Base-by-base conservation (phyloP, 2,329 filamentous ascomycete species). In the Macrophomina phaseolina region DNA sequence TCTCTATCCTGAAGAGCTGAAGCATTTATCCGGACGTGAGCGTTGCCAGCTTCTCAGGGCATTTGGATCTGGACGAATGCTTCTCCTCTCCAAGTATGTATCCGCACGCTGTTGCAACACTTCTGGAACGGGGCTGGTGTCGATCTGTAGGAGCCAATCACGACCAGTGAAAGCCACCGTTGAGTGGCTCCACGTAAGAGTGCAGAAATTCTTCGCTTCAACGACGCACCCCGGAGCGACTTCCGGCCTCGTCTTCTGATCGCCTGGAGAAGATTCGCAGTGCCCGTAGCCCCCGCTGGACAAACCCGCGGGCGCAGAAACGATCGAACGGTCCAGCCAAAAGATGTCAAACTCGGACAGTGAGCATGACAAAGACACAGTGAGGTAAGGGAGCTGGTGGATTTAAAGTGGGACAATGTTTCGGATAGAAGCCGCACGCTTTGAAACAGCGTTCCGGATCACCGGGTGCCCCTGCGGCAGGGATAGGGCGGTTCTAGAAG, bases 341-440 rank as follows among this genome's bases (percentile, higher is more conserved):
- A 9, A 11, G 14, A 7, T 1, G 23, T 23, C 51, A 38, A 49
- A 42, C 55, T 28, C 28, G 40, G 14, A 32, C 28, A 14, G 6
- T 40, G 42, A 34, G n/a, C 18, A 30, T 18, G 56, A 6, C 6
- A 48, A 46, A 61, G 23, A 62, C 32, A 30, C 30, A 62, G 42
- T 36, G 42, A 36, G n/a, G 58, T 38, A 40, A 62, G 42, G 36
- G 23, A 18, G 7, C 30, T 38, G 38, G 28, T 60, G 55, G 45
- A 48, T 49, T 62, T 62, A 49, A 62, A 62, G 58, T 62, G 58
- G 58, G 58, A 62, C 58, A 62, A 14, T 36, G 58, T 62, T 62
- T 62, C 58, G 58, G 58, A 38, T 62, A 62, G n/a, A 48, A 49
- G 58, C 58, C 30, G 58, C 45, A 23, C 16, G 6, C 58, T 48